Evolutionary conservation across 371 early-diverging fungal genomes (phyloP), one percentile per base, ranked within the genome.

Genomic region (Apophysomyces variabilis): DNA sequence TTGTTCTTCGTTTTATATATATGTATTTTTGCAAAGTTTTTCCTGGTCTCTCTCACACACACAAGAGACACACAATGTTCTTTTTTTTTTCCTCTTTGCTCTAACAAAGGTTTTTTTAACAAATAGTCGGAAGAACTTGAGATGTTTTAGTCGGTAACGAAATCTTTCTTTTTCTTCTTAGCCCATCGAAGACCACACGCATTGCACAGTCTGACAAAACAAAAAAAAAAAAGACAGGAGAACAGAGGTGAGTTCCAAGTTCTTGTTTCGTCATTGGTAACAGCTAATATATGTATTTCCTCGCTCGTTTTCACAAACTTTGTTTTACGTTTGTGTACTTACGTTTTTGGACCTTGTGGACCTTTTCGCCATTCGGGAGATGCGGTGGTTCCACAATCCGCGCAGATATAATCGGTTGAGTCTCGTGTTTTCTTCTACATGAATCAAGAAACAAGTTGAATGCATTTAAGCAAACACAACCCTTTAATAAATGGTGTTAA

Each of bases 331-430:
- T 41, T 41, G 45, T 45, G 16, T 32, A 61, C 79, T 77, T 76
- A 86, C 83, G 85, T 85, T 64, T 83, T 85, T 7, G 91, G 87
- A 14, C 94, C 94, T 56, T 84, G 85, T 39, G 92, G 92, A 2
- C 94, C 93, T 67, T 87, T 85, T 60, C 95, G 84, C 95, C 96
- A 96, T 63, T 90, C 91, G 11, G 94, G 93, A 0, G 94, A 90
- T 32, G 87, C 85, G 0, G 90, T 90, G 16, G 89, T 90, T 16
- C 86, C 85, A 78, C 96, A 95, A 18, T 79, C 84, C 8, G 75
- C 65, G 45, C 74, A 69, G 62, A 78, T n/a, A 67, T 68, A 36
- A 45, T 66, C 58, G 41, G n/a, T n/a, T 6, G 69, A 61, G 57
- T 58, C 16, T 69, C 66, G n/a, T 16, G 14, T 9, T 21, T 47